phyloP scores from a whole-genome alignment of 1,284 basidiomycete species.

The Tranzscheliella williamsii region DNA sequence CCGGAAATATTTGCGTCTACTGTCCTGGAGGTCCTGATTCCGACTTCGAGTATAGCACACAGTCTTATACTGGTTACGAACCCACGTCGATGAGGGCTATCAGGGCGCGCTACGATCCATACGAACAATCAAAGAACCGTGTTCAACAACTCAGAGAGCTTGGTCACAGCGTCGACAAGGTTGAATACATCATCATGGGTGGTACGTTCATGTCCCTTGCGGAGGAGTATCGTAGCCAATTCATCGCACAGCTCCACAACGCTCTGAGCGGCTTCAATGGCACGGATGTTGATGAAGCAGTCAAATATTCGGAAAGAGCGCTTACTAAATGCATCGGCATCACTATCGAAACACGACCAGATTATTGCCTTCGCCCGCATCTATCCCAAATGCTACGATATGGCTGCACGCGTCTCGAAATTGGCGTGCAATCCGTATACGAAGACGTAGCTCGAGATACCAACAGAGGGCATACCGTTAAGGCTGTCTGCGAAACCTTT shows the following conservation, averaged over 20 bases:
- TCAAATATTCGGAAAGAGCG: constrained; percentile 92
- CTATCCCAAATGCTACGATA: constrained; percentile 98
- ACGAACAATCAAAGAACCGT: constrained; percentile 92
- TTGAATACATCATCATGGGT: constrained; percentile 99
- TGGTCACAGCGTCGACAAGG: constrained; percentile 96
- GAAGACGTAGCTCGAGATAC: constrained; percentile 98
- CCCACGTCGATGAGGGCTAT: constrained; percentile 99
- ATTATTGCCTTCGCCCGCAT: constrained; percentile 97
- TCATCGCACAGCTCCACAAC: constrained; percentile 95
- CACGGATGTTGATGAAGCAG: constrained; percentile 91
- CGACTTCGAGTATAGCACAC: constrained; percentile 99
- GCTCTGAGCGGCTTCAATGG: constrained; percentile 94
- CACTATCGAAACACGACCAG: constrained; percentile 97
- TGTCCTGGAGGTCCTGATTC: constrained; percentile 99
- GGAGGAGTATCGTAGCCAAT: constrained; percentile 89
- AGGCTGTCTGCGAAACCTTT: constrained; percentile 95
- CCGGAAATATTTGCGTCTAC: constrained; percentile 99
- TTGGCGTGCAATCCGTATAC: constrained; percentile 98
- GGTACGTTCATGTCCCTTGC: constrained; percentile 99
- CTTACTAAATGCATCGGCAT: constrained; percentile 99
- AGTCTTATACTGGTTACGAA: constrained; percentile 92
- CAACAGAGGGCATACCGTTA: constrained; percentile 92
- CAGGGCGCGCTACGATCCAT: constrained; percentile 95
- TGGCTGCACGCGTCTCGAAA: constrained; percentile 95
- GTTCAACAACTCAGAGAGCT: constrained; percentile 93